Percentiles rank a stretch among this genome's conserved stretches.
These are phyloP conservation scores for Xanthoparmelia taractica DNA, from an alignment of 495 filamentous ascomycete genomes.

Conservation along the genomic window DNA sequence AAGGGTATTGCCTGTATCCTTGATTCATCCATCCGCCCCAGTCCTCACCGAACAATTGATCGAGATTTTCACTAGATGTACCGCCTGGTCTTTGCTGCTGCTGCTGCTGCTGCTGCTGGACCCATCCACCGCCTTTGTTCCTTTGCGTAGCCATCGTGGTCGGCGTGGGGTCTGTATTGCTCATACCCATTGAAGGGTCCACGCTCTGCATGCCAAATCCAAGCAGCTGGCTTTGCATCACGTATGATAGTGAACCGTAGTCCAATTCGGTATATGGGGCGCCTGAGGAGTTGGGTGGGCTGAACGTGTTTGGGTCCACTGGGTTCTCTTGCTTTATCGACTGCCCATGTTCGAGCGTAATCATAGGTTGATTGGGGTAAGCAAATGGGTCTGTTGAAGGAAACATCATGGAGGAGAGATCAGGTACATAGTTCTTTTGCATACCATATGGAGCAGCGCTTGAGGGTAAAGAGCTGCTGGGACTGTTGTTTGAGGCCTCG, in stretches of 20 bases:
- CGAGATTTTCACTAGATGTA: conserved; percentile 17
- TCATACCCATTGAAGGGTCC: conserved; percentile 10
- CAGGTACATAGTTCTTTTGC: conserved; percentile 48
- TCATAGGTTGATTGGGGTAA: conserved; percentile 80
- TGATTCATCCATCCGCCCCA: conserved; percentile 28
- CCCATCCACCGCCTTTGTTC: conserved; percentile 7
- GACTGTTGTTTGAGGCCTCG: conserved; percentile 17
- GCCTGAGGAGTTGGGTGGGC: conserved; percentile 1
- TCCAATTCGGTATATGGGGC: conserved; percentile 8
- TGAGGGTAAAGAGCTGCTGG: conserved; percentile 25
- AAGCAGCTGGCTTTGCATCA: conserved; percentile 11
- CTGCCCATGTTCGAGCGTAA: conserved; percentile 49
- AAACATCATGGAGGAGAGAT: conserved; percentile 87
- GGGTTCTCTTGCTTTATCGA: conserved; percentile 19
- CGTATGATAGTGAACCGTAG: conserved; percentile 8
- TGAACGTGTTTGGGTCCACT: conserved; percentile 5
- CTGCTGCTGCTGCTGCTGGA: conserved; percentile 3
- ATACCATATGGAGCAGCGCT: conserved; percentile 31
- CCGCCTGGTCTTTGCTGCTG: conserved; percentile 10
- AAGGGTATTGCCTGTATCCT: conserved; percentile 16
- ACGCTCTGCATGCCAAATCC: conserved; percentile 17
- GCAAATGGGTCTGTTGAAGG: conserved; percentile 82
- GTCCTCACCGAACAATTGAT: conserved; percentile 27
- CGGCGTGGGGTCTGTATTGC: neutral
- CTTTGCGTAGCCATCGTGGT: conserved; percentile 11